phyloP scores from a whole-genome alignment of 1,139 yeast species.

The Candida gigantensis region DNA sequence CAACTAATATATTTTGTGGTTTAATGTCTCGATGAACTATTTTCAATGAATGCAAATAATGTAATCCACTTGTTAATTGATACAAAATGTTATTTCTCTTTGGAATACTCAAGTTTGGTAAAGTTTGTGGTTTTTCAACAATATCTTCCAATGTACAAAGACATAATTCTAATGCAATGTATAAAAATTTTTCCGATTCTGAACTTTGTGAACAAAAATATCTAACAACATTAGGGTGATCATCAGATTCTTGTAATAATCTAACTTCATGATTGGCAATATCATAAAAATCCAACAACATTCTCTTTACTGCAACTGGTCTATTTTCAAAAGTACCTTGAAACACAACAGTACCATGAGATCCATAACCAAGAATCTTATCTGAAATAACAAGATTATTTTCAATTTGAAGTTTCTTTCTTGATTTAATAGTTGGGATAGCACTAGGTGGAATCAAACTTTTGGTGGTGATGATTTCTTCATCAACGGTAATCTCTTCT shows the following conservation, averaged over 20 bases:
- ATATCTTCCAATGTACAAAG: constrained; percentile 87
- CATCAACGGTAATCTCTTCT: constrained; percentile 18
- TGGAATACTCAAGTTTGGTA: constrained; percentile 27
- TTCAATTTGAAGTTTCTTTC: constrained; percentile 43
- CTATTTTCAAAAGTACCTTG: constrained; percentile 88
- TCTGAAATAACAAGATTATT: constrained; percentile 68
- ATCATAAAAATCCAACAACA: constrained; percentile 90
- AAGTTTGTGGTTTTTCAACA: constrained; percentile 54
- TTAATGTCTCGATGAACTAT: constrained; percentile 95
- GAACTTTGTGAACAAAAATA: constrained; percentile 90
- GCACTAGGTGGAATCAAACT: constrained; percentile 29
- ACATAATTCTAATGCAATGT: constrained; percentile 91
- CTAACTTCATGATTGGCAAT: constrained; percentile 94
- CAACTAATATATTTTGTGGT: constrained; percentile 92
- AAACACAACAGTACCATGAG: constrained; percentile 94
- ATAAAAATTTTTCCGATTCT: constrained; percentile 69
- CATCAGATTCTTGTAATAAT: constrained; percentile 88
- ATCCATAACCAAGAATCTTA: constrained; percentile 85
- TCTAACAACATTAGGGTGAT: constrained; percentile 91
- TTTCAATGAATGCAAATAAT: constrained; percentile 84
- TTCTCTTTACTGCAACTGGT: constrained; percentile 93
- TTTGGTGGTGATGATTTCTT: constrained; percentile 27
- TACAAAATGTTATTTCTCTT: constrained; percentile 52
- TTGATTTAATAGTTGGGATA: constrained; percentile 18
- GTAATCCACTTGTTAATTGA: constrained; percentile 83